Base-by-base conservation (phyloP, 805 yeast genomes). In the Teunomyces stri region DNA sequence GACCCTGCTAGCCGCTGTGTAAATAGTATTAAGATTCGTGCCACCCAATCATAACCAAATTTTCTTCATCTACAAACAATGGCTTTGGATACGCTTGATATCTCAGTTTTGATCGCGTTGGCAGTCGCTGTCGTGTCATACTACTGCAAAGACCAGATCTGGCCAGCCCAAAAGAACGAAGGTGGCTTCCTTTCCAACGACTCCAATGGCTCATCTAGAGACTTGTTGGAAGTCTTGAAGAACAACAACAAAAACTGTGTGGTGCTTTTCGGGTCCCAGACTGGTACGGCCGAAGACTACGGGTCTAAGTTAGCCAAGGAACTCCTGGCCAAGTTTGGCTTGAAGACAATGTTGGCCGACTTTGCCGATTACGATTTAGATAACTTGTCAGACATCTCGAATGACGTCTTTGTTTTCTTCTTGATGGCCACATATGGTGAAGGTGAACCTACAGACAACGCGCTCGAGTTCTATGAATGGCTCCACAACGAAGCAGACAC, bases 231-330 rank as follows among this genome's bases (percentile, higher is more conserved):
- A 48, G 80, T 79, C 2, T 64, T 92, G 55, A 70, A 72, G 43
- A 70, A 72, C 33, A 82, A 83, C 58, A 76, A 79, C 51, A 91
- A 92, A 69, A 85, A 86, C 53, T 85, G 87, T 31, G 72, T 90
- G 38, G 85, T 94, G 3, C 78, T 94, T 51, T 94, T 79, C 64
- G 98, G 96, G 13, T 91, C 98, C 11, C 99, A 94, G 70, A 94
- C 99, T 4, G 99, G 99, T 53, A 94, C 99, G 13, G 96, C 98
- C 38, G 99, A 94, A 70, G 99, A 94, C 62, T 92, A 90, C 59
- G 96, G 97, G 15, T 80, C 85, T 57, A 88, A 92, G 63, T 84
- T 90, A 56, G 82, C 96, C 42, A 90, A 91, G 62, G 99, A 94
- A 64, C 81, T 92, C 58, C 81, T 83, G 56, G 75, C 95, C 22